Conservation (phyloP, 2,329 filamentous ascomycete genomes). For the Curvularia sp. region DNA sequence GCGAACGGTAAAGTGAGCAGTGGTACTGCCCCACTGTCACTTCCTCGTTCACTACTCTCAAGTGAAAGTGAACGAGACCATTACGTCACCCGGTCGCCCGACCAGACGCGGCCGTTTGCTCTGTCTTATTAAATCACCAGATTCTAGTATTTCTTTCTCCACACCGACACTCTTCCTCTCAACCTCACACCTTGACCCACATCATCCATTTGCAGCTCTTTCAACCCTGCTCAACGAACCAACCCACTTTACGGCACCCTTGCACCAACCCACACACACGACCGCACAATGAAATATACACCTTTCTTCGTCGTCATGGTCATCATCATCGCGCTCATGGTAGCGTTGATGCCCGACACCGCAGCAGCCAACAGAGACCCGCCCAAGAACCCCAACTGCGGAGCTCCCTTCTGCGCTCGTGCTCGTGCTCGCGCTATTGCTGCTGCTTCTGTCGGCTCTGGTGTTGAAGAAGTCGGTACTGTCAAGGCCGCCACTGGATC, state of each 20-base stretch:
- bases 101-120: not conserved
- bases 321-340: not conserved
- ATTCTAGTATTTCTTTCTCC: not conserved
- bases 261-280: not conserved
- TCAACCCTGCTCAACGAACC: not conserved
- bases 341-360: not conserved
- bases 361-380: not conserved
- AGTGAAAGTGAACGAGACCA: not conserved
- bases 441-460: not conserved
- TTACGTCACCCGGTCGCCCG: not conserved
- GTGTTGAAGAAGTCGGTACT: not conserved
- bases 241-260: not conserved
- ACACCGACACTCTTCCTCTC: not conserved
- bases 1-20: not conserved
- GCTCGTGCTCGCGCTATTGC: not conserved
- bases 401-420: slow-evolving; percentile 15
- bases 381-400: slow-evolving; percentile 5
- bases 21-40: not conserved
- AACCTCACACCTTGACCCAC: not conserved
- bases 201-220: not conserved
- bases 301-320: not conserved
- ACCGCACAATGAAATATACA: not conserved
- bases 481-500: not conserved
- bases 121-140: not conserved
- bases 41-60: not conserved